These are phyloP conservation scores for Megacollybia marginata DNA, from an alignment of 768 basidiomycete species.

Conservation along the genomic window DNA sequence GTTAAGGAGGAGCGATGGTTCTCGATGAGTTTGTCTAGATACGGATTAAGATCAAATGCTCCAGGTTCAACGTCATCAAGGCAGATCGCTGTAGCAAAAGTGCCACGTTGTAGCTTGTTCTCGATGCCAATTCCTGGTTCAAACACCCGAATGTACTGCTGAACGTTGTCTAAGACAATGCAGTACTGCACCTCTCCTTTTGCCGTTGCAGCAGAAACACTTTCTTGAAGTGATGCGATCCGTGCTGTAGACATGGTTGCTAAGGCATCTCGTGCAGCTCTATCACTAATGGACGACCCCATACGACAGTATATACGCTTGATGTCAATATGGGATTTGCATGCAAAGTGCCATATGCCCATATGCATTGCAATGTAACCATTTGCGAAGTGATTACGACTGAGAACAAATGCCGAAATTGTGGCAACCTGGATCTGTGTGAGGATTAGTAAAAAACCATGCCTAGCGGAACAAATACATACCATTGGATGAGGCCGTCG, in stretches of 20 bases:
- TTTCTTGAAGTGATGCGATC: not conserved
- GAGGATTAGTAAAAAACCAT: not conserved
- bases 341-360: no score
- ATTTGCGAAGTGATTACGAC: constrained; percentile 14
- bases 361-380: constrained; percentile 15
- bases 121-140: not conserved
- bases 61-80: no score
- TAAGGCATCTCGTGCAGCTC: constrained; percentile 9
- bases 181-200: not conserved
- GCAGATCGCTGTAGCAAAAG: no score
- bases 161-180: not conserved
- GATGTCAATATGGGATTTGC: no score
- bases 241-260: constrained; percentile 9
- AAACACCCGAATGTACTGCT: not conserved
- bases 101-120: not conserved
- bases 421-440: constrained; percentile 15
- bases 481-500: constrained; percentile 14
- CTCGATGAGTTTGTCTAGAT: not conserved
- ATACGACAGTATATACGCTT: no score
- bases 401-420: constrained; percentile 11
- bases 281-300: constrained; percentile 10
- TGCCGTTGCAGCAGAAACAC: not conserved
- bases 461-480: not conserved
- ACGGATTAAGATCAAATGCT: not conserved
- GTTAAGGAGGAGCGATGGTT: not conserved